These are phyloP conservation scores for Colletotrichum limetticola DNA, from an alignment of 2,329 filamentous ascomycete genomes.

Conservation along the genomic window DNA sequence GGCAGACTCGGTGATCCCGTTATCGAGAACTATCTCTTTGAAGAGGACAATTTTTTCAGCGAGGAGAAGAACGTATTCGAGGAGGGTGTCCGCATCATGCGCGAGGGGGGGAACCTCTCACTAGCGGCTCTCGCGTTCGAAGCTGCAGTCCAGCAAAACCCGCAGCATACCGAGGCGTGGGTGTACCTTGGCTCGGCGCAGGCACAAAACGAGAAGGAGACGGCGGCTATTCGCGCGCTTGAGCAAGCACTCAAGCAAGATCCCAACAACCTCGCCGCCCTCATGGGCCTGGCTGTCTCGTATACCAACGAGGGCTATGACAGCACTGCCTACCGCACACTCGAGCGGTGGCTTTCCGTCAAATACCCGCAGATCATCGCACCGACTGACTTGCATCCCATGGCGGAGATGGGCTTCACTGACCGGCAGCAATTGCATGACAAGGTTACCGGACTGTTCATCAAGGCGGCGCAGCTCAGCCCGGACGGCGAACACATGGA, in stretches of 20 bases:
- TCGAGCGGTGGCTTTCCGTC: constrained; percentile 96
- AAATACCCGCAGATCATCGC: constrained; percentile 90
- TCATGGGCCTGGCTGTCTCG: constrained; percentile 95
- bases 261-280: constrained; percentile 83
- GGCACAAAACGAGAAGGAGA: constrained; percentile 98
- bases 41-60: constrained; percentile 91
- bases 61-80: constrained; percentile 87
- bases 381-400: constrained; percentile 76
- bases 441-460: constrained; percentile 90
- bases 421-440: constrained; percentile 91
- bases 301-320: constrained; percentile 99
- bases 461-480: constrained; percentile 89
- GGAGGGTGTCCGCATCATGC: constrained; percentile 92
- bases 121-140: constrained; percentile 95
- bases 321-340: constrained; percentile 92
- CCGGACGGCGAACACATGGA: constrained; percentile 97
- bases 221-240: constrained; percentile 91
- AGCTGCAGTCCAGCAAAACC: constrained; percentile 90
- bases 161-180: constrained; percentile 92
- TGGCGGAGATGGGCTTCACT: constrained; percentile 91
- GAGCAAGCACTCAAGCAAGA: constrained; percentile 92
- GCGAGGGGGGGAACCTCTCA: constrained; percentile 92
- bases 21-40: constrained; percentile 92
- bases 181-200: constrained; percentile 91
- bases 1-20: constrained; percentile 75